Evolutionary conservation across 495 filamentous ascomycete genomes (phyloP).

Genomic region (Penicillium cinerascens): DNA sequence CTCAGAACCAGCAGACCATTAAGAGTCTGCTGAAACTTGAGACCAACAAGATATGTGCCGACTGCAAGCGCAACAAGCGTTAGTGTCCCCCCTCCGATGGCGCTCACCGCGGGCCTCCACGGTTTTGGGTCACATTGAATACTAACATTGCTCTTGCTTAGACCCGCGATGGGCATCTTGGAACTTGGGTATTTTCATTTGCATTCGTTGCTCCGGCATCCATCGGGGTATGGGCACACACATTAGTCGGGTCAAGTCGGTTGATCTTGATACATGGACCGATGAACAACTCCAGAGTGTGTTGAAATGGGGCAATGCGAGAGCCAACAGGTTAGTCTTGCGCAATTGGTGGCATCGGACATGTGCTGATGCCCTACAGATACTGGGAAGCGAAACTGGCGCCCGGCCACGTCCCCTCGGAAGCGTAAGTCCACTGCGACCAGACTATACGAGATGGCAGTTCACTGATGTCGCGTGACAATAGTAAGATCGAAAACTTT

Average conservation of each 20-base stretch:
- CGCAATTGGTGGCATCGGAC: slow-evolving; percentile 5
- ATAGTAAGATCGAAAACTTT: slow-evolving; percentile 95
- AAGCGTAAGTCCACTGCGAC: slow-evolving; percentile 57
- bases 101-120: slow-evolving; percentile 7
- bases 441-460: not conserved
- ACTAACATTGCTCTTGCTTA: slow-evolving; percentile 31
- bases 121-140: not conserved
- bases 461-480: not conserved
- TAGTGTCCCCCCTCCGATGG: slow-evolving; percentile 32
- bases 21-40: slow-evolving; percentile 92
- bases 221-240: slow-evolving; percentile 98
- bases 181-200: slow-evolving; percentile 94
- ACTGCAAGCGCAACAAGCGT: slow-evolving; percentile 99
- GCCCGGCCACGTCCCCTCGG: slow-evolving; percentile 89
- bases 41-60: slow-evolving; percentile 90
- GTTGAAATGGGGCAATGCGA: slow-evolving; percentile 87
- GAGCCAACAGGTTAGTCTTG: slow-evolving; percentile 78
- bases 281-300: slow-evolving; percentile 95
- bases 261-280: slow-evolving; percentile 96
- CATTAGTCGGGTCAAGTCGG: slow-evolving; percentile 95
- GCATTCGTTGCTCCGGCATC: slow-evolving; percentile 96
- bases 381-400: slow-evolving; percentile 97
- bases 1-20: slow-evolving; percentile 85
- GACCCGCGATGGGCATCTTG: slow-evolving; percentile 98
- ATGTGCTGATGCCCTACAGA: slow-evolving; percentile 35